These are phyloP conservation scores for Vigna trinervia DNA, from an alignment of 306 rosid genomes.

Conservation along the genomic window DNA sequence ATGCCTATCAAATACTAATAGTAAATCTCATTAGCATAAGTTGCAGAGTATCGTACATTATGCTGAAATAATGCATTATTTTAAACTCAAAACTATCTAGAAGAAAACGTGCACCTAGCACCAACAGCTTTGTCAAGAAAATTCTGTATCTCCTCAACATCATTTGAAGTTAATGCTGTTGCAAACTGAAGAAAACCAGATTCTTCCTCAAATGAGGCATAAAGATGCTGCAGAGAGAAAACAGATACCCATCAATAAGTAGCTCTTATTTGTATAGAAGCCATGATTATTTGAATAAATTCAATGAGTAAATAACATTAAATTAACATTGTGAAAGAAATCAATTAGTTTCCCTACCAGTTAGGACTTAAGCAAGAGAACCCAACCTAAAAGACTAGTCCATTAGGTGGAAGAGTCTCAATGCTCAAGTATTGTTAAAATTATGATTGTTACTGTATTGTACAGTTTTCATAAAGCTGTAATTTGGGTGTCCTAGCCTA, in stretches of 20 bases:
- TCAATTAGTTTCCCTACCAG: conserved; percentile 15
- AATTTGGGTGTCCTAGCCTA: too few relatives aligned
- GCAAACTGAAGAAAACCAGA: conserved; percentile 86
- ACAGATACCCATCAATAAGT: conserved; percentile 35
- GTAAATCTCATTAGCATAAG: conserved; percentile 23
- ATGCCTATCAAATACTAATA: conserved; percentile 6
- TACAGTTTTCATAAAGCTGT: too few relatives aligned
- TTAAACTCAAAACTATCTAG: conserved; percentile 35
- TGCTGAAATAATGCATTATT: conserved; percentile 9
- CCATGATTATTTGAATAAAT: background rate
- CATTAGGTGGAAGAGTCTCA: too few relatives aligned
- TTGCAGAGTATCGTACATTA: conserved; percentile 14
- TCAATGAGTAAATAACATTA: conserved; percentile 9
- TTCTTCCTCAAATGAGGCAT: conserved; percentile 81
- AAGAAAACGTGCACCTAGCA: conserved; percentile 60
- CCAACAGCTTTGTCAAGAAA: conserved; percentile 82
- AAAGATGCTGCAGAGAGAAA: conserved; percentile 70
- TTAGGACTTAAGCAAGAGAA: too few relatives aligned
- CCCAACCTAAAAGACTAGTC: too few relatives aligned
- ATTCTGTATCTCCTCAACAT: conserved; percentile 88
- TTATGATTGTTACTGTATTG: too few relatives aligned
- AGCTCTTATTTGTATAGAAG: conserved; percentile 13
- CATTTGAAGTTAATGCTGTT: conserved; percentile 82
- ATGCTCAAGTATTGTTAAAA: too few relatives aligned
- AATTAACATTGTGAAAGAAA: background rate